Base-by-base conservation (phyloP, 2,329 filamentous ascomycete species). In the Epichloe amarillans region DNA sequence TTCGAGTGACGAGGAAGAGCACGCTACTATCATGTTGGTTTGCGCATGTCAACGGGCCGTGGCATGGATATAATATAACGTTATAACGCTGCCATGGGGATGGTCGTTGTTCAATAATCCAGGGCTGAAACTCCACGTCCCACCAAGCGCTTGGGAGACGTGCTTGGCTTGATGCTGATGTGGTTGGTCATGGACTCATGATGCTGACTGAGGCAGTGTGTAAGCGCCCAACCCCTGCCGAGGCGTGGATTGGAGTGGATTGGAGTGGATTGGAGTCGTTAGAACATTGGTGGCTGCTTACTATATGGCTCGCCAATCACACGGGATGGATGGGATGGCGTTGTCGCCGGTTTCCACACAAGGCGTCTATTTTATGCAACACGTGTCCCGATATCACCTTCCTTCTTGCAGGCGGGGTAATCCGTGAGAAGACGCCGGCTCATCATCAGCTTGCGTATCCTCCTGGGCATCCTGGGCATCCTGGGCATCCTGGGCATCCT, bases 331-430 rank as follows among this genome's bases (percentile, higher is more conserved):
- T 26, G 56, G 17, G 17, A 17, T 26, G 56, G 54, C 40, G 50
- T 49, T 7, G 58, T 63, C 58, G 58, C 56, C 56, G 60, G 58
- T 63, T 58, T 57, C 47, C 55, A 55, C 55, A 55, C 46, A 45
- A 54, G 61, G 62, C 62, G 62, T 64, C 59, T 64, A 64, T 62
- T 56, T 54, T 52, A 54, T 56, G 58, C 52, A 55, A 5, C 54
- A 46, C 37, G 43, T 50, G 33, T 35, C 37, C 40, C 38, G 19
- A 40, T 55, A 41, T 53, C 50, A 53, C 51, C 19, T 45, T 45
- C 51, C 19, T 45, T 45, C 43, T 43, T 33, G 40, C 39, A 50
- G 52, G 47, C 47, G 52, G 52, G 50, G 47, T 50, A 26, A 8
- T 26, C 23, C 23, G 23, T 26, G 40, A 17, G 23, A n/a, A 14